A percentile compares a stretch with the other conserved stretches of the same genome.
phyloP scores from a whole-genome alignment of 768 basidiomycete genomes.

The Macrolepiota dolichaula region DNA sequence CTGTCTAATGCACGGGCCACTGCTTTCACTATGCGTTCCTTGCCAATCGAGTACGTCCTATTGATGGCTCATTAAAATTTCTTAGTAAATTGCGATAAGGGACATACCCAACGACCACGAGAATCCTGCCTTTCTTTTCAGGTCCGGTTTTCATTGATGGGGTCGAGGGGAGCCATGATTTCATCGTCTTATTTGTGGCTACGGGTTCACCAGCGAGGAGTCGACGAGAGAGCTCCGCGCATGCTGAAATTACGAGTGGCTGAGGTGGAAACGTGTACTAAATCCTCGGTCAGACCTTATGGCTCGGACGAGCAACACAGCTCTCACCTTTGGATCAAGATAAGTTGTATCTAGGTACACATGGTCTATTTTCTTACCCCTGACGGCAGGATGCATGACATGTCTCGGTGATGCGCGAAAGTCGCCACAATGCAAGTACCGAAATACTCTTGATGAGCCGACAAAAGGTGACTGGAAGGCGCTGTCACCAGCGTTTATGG shows the following conservation, averaged over 20 bases:
- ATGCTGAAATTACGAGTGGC: conserved; percentile 89
- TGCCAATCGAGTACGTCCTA: conserved; percentile 96
- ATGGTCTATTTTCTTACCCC: conserved; percentile 77
- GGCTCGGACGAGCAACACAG: neutral
- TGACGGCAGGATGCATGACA: conserved; percentile 79
- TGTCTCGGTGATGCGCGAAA: conserved; percentile 89
- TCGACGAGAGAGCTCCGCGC: conserved; percentile 74
- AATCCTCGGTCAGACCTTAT: neutral
- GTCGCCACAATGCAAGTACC: conserved; percentile 96
- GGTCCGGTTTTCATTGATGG: conserved; percentile 24
- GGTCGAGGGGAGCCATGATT: conserved; percentile 46
- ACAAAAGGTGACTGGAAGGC: conserved; percentile 66
- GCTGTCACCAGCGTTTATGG: conserved; percentile 84
- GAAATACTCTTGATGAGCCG: conserved; percentile 66
- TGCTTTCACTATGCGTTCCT: conserved; percentile 96
- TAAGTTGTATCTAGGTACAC: conserved; percentile 97
- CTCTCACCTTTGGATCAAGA: conserved; percentile 72
- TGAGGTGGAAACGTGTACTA: conserved; percentile 96
- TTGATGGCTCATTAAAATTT: neutral
- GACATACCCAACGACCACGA: conserved; percentile 73
- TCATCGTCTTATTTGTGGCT: conserved; percentile 35
- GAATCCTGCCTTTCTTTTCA: conserved; percentile 29
- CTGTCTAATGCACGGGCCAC: conserved; percentile 78
- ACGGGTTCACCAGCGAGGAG: conserved; percentile 42
- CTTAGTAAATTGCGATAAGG: neutral